Evolutionary conservation across 225 moss, liverwort and hornwort species (phyloP).

Genomic region (Rhytidiadelphus loreus): DNA sequence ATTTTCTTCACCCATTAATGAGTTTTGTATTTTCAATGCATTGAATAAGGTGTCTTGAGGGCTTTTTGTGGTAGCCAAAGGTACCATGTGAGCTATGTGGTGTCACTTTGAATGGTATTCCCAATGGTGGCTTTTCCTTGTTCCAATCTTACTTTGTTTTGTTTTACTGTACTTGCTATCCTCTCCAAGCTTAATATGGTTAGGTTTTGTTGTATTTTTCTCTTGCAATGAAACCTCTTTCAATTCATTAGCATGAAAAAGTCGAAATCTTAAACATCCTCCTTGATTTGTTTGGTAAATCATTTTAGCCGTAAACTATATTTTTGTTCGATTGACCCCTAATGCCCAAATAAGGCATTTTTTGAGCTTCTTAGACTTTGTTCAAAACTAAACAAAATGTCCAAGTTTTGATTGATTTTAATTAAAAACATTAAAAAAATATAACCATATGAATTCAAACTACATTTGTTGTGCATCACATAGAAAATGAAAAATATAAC

Average conservation of each 20-base stretch:
- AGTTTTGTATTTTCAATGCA: neutral
- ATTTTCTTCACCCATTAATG: neutral
- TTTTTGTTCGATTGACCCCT: neutral
- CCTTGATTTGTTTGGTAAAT: neutral
- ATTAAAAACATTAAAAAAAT: too few species aligned
- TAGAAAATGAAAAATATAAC: too few species aligned
- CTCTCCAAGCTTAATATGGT: neutral
- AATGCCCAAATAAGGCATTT: too few species aligned
- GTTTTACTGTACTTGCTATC: neutral
- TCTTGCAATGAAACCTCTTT: neutral
- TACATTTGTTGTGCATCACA: too few species aligned
- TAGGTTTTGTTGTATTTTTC: neutral
- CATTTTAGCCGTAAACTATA: neutral
- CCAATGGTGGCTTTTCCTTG: neutral
- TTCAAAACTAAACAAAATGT: too few species aligned
- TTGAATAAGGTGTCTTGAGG: neutral
- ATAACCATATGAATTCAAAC: too few species aligned
- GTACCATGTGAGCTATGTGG: accelerated
- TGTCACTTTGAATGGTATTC: accelerated
- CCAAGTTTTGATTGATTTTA: too few species aligned
- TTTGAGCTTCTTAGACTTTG: too few species aligned
- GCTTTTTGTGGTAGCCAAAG: neutral
- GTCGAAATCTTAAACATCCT: too few species aligned
- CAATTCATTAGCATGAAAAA: neutral
- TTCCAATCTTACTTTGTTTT: neutral